Conservation (phyloP, 2,329 filamentous ascomycete genomes). For the Aspergillus candidus region DNA sequence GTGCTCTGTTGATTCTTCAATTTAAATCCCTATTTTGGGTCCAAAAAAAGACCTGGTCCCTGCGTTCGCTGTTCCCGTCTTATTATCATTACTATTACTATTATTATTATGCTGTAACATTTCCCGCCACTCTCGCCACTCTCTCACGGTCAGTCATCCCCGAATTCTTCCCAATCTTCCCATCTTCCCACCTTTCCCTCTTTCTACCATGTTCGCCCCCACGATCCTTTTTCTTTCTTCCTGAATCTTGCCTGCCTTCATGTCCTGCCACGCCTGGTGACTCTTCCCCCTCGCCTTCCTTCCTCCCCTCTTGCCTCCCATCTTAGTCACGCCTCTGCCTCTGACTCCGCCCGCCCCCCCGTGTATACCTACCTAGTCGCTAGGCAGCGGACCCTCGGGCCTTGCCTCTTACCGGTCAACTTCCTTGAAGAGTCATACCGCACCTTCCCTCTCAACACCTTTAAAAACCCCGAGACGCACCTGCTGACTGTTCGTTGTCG, state of each 20-base stretch:
- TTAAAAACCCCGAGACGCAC: too few relatives aligned
- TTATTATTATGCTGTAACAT: too few relatives aligned
- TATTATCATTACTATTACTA: too few relatives aligned
- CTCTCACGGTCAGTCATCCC: constrained; percentile 10
- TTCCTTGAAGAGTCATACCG: constrained; percentile 5
- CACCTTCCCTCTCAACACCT: not conserved
- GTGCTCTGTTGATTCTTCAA: too few relatives aligned
- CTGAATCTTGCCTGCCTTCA: constrained; percentile 7
- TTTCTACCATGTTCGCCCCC: not conserved
- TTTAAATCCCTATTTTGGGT: too few relatives aligned
- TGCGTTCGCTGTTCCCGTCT: constrained; percentile 11
- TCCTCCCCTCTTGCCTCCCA: not conserved
- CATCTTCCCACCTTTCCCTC: constrained; percentile 3
- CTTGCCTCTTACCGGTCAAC: not conserved
- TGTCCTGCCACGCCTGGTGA: constrained; percentile 9
- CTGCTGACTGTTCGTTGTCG: constrained; percentile 16
- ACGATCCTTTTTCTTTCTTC: constrained; percentile 6
- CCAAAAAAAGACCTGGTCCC: constrained; percentile 13
- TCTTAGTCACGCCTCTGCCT: constrained; percentile 10
- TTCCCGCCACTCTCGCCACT: not conserved
- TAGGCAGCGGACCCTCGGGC: constrained; percentile 11
- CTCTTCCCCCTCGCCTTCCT: too few relatives aligned
- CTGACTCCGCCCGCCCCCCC: constrained; percentile 8
- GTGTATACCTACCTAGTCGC: constrained; percentile 10
- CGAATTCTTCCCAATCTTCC: not conserved